Conservation (phyloP, 169 alveolate species). For the Amoebophrya sp. region DNA sequence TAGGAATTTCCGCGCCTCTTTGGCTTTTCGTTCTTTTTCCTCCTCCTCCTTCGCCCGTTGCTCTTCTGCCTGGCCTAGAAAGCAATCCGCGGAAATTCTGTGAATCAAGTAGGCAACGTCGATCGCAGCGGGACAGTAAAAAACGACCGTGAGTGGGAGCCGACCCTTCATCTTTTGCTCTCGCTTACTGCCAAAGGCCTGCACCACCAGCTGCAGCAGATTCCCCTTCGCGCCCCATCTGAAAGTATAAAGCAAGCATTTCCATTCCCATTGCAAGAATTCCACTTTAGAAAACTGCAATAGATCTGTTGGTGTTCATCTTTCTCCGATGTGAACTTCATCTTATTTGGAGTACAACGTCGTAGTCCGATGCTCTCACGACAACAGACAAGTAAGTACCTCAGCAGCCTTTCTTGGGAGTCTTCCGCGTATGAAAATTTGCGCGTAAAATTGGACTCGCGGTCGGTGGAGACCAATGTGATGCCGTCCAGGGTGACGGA, state of each 20-base stretch:
- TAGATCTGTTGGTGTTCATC: too few relatives aligned
- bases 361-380: too few relatives aligned
- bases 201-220: slow-evolving; percentile 6
- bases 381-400: too few relatives aligned
- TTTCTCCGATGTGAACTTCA: too few relatives aligned
- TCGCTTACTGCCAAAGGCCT: background rate
- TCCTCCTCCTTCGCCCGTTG: background rate
- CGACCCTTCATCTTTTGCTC: too few relatives aligned
- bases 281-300: too few relatives aligned
- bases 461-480: background rate
- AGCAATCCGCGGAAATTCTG: background rate
- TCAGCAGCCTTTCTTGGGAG: background rate
- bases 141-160: background rate
- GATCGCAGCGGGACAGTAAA: slow-evolving; percentile 6
- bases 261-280: too few relatives aligned
- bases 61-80: background rate
- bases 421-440: background rate
- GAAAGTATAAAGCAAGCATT: too few relatives aligned
- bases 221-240: slow-evolving; percentile 4
- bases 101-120: slow-evolving; percentile 3
- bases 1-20: background rate
- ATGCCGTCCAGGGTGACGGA: background rate
- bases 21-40: background rate
- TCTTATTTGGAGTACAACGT: too few relatives aligned
- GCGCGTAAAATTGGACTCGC: background rate